Evolutionary conservation across 768 basidiomycete genomes (phyloP).

Genomic region (Mycena olivaceomarginata): DNA sequence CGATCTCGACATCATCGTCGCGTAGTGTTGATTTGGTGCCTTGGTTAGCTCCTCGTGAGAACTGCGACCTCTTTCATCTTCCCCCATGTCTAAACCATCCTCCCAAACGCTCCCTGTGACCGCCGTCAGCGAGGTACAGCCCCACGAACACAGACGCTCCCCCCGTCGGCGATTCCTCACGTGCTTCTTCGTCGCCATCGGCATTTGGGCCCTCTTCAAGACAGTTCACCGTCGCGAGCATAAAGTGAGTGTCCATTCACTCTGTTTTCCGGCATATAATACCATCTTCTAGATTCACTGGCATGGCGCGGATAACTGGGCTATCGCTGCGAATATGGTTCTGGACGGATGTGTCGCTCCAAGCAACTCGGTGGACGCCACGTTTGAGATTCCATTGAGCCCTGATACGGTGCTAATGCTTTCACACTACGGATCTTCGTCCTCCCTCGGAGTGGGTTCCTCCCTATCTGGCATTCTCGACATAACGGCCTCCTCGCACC

Average conservation of each 20-base stretch:
- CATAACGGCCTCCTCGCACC: slow-evolving; percentile 16
- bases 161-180: slow-evolving; percentile 11
- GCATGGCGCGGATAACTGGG: neutral
- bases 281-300: neutral
- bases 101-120: slow-evolving; percentile 3
- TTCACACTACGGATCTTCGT: neutral
- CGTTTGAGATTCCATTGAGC: slow-evolving; percentile 27
- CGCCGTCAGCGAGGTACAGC: neutral
- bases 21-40: neutral
- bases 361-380: neutral
- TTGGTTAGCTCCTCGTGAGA: neutral
- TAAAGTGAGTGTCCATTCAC: neutral
- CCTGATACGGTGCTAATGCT: slow-evolving; percentile 7
- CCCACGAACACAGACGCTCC: slow-evolving; percentile 5
- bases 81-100: slow-evolving; percentile 18
- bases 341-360: slow-evolving; percentile 1
- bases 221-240: neutral
- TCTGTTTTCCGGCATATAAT: neutral
- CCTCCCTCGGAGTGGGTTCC: neutral
- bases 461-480: slow-evolving; percentile 15
- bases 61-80: neutral
- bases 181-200: slow-evolving; percentile 3
- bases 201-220: neutral
- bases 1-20: too few species aligned
- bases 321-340: slow-evolving; percentile 5